Base-by-base conservation (phyloP, 805 yeast genomes). In the Starmerella geochares region DNA sequence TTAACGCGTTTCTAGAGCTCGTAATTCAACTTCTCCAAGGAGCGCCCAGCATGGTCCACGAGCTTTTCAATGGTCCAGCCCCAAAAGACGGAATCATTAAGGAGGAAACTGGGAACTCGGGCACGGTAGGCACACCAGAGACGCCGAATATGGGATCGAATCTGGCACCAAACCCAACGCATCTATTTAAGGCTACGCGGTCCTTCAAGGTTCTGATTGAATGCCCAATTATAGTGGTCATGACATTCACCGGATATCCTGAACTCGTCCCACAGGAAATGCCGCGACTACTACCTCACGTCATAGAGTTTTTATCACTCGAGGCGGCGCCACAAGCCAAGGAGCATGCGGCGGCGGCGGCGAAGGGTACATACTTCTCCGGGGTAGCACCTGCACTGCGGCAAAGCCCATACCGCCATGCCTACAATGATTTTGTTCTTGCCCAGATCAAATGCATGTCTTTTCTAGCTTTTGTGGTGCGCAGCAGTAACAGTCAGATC, bases 381-480 rank as follows among this genome's bases (percentile, higher is more conserved):
- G 76, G 85, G 0, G 82, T 88, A 21, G 76, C 94, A 3, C 81
- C 88, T 1, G 75, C 75, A 6, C 82, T 92, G 55, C 77, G 74
- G 49, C 46, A 35, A 11, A 21, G 54, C 4, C 50, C 50, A 16
- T 86, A 87, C 60, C 74, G 95, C 56, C 71, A 78, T 9, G 81
- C 83, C 0, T 92, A 81, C 66, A 83, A 92, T 52, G 97, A 92
- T 59, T 86, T 92, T 60, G 80, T 90, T 14, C 69, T 86, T 24
- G 87, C 95, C 24, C 99, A 92, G 66, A 95, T 94, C 36, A 92
- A 92, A 64, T 95, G 96, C 1, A 90, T 95, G 37, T 86, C 96
- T 0, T 90, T 92, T 59, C 69, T 92, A 60, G 97, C 97, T 0
- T 92, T 88, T 64, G 86, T 88, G 1, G 80, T 94, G 37, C 76